These are phyloP conservation scores for Leccinum obscurum DNA, from an alignment of 768 basidiomycete species.

Conservation along the genomic window DNA sequence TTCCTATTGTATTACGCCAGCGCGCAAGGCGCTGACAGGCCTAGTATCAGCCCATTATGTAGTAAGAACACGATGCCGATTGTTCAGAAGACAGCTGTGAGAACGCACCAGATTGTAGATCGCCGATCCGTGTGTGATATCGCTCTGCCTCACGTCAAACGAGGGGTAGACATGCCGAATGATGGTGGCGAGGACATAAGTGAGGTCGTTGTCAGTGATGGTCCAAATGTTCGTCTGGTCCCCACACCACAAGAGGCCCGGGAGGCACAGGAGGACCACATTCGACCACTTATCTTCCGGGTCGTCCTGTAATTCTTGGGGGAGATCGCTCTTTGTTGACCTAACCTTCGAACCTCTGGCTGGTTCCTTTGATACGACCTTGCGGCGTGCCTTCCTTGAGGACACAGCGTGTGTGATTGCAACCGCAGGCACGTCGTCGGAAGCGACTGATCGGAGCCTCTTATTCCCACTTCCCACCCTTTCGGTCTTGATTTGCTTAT, in stretches of 20 bases:
- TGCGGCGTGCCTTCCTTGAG: neutral
- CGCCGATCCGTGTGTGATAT: neutral
- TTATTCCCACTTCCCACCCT: neutral
- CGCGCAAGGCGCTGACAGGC: neutral
- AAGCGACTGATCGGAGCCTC: neutral
- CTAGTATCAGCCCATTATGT: neutral
- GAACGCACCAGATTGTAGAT: neutral
- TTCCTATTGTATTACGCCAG: neutral
- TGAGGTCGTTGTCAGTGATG: neutral
- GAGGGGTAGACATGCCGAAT: neutral
- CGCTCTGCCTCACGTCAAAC: neutral
- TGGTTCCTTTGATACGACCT: neutral
- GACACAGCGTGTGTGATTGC: neutral
- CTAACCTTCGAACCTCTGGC: neutral
- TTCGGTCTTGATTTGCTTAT: neutral
- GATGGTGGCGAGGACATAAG: neutral
- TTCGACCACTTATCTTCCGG: neutral
- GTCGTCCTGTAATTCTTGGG: neutral
- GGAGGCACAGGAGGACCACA: neutral
- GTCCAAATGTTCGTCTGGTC: neutral
- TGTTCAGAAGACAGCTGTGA: neutral
- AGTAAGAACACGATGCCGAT: neutral
- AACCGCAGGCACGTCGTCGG: neutral
- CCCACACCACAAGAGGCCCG: constrained; percentile 1
- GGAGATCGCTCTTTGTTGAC: neutral